Percentiles rank a stretch among this genome's conserved stretches.
Conservation (phyloP, 75 land plant species). For the Adiantum capillusveneris region DNA sequence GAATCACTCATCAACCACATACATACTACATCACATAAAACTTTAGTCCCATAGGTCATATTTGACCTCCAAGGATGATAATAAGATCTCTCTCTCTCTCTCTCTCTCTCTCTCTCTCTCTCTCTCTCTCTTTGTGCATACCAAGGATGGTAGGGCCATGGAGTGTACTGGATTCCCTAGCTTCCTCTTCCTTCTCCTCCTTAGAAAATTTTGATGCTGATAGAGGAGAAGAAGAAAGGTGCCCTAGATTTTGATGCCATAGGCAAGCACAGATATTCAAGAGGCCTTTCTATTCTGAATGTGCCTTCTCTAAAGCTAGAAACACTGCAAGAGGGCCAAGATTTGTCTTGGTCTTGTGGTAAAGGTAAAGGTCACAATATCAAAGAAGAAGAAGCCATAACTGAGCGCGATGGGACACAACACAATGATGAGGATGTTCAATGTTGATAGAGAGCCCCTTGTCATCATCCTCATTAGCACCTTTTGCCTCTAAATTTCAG, state of each 20-base stretch:
- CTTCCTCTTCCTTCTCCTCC: constrained; percentile 10
- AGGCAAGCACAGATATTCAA: constrained; percentile 68
- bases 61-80: too few species aligned
- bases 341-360: constrained; percentile 97
- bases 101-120: too few species aligned
- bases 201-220: background rate
- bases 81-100: too few species aligned
- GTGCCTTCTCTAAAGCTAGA: constrained; percentile 67
- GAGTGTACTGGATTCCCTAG: constrained; percentile 26
- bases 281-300: constrained; percentile 73
- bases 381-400: constrained; percentile 46
- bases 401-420: constrained; percentile 60
- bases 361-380: constrained; percentile 29
- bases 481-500: too few species aligned
- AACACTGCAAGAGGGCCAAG: constrained; percentile 30
- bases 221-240: constrained; percentile 27
- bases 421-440: constrained; percentile 17
- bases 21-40: too few species aligned
- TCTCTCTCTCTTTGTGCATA: too few species aligned
- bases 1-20: too few species aligned
- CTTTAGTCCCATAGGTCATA: too few species aligned
- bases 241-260: constrained; percentile 63
- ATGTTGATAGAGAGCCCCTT: too few species aligned
- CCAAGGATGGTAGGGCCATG: constrained; percentile 21
- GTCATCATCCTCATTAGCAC: too few species aligned